Evolutionary conservation across 345 rosid genomes (phyloP).

Genomic region (Nasturtium officinale): DNA sequence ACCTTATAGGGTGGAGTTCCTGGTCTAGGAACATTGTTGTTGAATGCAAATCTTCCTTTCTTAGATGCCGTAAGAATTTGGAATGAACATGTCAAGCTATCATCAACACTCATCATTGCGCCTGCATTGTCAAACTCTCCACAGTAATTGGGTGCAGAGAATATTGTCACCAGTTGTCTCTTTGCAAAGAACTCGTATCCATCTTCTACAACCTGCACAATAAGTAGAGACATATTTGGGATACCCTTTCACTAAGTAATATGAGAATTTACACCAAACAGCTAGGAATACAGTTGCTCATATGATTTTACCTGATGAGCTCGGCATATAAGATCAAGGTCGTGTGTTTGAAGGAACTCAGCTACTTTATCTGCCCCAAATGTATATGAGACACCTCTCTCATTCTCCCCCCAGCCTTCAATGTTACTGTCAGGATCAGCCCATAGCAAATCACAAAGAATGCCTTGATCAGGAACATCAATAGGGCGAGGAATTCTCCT

Average conservation of each 20-base stretch:
- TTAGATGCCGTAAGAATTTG: slow-evolving; percentile 76
- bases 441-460: slow-evolving; percentile 91
- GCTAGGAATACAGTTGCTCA: background rate
- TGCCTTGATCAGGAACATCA: slow-evolving; percentile 79
- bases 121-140: slow-evolving; percentile 94
- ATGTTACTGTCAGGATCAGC: slow-evolving; percentile 78
- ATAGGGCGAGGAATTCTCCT: slow-evolving; percentile 66
- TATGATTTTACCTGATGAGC: slow-evolving; percentile 68
- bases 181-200: slow-evolving; percentile 84
- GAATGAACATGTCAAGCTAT: slow-evolving; percentile 78
- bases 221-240: slow-evolving; percentile 11
- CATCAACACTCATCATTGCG: slow-evolving; percentile 87
- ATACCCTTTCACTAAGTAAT: background rate
- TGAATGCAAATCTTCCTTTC: slow-evolving; percentile 51
- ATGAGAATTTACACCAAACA: background rate
- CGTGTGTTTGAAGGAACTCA: slow-evolving; percentile 72
- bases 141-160: slow-evolving; percentile 88
- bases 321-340: slow-evolving; percentile 80
- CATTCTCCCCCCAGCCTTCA: slow-evolving; percentile 85
- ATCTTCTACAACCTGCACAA: slow-evolving; percentile 80
- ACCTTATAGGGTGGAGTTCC: slow-evolving; percentile 39
- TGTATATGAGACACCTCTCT: slow-evolving; percentile 81
- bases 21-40: slow-evolving; percentile 40
- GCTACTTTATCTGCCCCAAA: slow-evolving; percentile 67
- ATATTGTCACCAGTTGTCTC: slow-evolving; percentile 79